These are phyloP conservation scores for Lactarius sp. DNA, from an alignment of 768 basidiomycete species.

Conservation along the genomic window DNA sequence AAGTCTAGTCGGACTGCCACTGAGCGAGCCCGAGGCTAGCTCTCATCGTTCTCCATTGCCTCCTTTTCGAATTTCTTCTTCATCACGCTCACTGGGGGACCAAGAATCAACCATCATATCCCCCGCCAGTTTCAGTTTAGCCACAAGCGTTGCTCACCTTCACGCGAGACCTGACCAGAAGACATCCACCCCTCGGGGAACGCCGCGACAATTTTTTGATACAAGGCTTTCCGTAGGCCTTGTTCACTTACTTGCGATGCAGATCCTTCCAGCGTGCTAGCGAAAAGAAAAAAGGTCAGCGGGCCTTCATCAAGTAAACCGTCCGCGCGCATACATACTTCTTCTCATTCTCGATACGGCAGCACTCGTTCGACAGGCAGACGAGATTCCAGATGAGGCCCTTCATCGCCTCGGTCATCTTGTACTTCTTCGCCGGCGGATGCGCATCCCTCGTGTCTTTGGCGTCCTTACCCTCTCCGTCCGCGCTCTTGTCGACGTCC, in stretches of 20 bases:
- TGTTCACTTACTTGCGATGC: slow-evolving; percentile 76
- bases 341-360: slow-evolving; percentile 63
- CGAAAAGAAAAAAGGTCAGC: background rate
- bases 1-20: too few species aligned
- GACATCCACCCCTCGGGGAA: slow-evolving; percentile 85
- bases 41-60: slow-evolving; percentile 58
- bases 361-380: slow-evolving; percentile 76
- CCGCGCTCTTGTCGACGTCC: slow-evolving; percentile 29
- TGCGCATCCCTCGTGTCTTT: slow-evolving; percentile 39
- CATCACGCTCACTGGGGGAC: slow-evolving; percentile 66
- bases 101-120: background rate
- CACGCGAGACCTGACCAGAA: slow-evolving; percentile 80
- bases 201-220: slow-evolving; percentile 80
- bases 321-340: slow-evolving; percentile 39
- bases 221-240: slow-evolving; percentile 70
- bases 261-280: slow-evolving; percentile 54
- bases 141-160: slow-evolving; percentile 45
- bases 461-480: slow-evolving; percentile 34
- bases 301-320: background rate
- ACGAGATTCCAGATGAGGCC: slow-evolving; percentile 74
- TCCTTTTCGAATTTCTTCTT: slow-evolving; percentile 79
- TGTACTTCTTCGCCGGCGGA: slow-evolving; percentile 71
- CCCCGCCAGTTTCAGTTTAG: too few species aligned
- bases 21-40: background rate
- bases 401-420: slow-evolving; percentile 80